Conservation (phyloP, 2,329 filamentous ascomycete species). For the Knufia petricola region DNA sequence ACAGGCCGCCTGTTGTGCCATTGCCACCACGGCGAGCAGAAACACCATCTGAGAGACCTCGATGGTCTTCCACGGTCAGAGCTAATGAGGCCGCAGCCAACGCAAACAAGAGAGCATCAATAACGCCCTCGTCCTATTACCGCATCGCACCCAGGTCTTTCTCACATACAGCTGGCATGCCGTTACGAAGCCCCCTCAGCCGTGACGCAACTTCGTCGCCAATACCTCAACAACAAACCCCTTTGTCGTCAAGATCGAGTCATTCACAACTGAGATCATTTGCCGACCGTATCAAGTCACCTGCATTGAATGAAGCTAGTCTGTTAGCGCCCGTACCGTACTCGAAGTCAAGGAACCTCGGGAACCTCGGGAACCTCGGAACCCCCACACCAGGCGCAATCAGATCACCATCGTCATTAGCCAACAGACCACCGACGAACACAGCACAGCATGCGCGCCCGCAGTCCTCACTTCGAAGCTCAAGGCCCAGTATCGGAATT, state of each 20-base stretch:
- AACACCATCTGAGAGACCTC: constrained; percentile 49
- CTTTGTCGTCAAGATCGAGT: constrained; percentile 10
- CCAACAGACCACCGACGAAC: constrained; percentile 13
- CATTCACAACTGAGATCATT: constrained; percentile 21
- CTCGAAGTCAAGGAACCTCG: constrained; percentile 16
- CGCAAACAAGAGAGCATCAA: constrained; percentile 18
- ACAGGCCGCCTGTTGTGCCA: constrained; percentile 32
- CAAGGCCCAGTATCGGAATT: constrained; percentile 12
- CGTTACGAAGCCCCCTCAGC: constrained; percentile 33
- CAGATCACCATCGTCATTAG: constrained; percentile 21
- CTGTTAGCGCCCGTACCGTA: constrained; percentile 22
- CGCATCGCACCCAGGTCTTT: constrained; percentile 25
- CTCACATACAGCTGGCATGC: constrained; percentile 32
- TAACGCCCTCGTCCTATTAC: constrained; percentile 14
- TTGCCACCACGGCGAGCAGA: constrained; percentile 34
- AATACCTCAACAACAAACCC: constrained; percentile 20
- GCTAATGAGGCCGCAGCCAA: constrained; percentile 37
- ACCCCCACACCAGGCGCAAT: constrained; percentile 18
- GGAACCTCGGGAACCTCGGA: constrained; percentile 15
- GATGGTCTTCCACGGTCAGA: constrained; percentile 64
- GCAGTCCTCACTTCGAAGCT: constrained; percentile 18
- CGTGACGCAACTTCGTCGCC: constrained; percentile 36
- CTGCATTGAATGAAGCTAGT: constrained; percentile 13
- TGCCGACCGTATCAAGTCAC: constrained; percentile 20
- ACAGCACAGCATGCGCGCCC: constrained; percentile 12